Evolutionary conservation across 305 asterid species (phyloP), one percentile per base, ranked within the genome.

Genomic region (Petunia hybrid): DNA sequence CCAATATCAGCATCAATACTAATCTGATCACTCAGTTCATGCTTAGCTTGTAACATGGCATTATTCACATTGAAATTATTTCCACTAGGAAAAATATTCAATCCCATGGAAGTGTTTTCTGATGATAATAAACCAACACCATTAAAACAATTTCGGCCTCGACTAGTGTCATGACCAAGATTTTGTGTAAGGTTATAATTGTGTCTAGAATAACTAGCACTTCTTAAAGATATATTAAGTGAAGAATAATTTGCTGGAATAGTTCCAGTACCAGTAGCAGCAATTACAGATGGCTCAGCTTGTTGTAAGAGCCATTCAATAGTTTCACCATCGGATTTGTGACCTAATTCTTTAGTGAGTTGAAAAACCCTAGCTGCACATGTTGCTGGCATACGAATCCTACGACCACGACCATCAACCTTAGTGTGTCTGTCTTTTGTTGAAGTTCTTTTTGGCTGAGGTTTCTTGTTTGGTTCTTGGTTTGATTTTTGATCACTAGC

Each of bases 351-450:
- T 40, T 82, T 85, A 0, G 96, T 91, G 5, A 92, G 97, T 86
- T 92, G 97, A 61, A 92, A 92, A 81, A 92, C 94, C 84, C 97
- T 87, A 63, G 97, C 97, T 4, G 97, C 97, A 66, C 97, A 92
- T 13, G 90, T 81, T 8, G 93, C 97, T 53, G 97, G 97, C 92
- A 92, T 90, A 6, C 97, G 86, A 78, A 90, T 92, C 77, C 97
- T 77, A 13, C 97, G 81, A n/a, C 97, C 97, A 2, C 96, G 91
- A 61, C 94, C 96, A n/a, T 92, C 97, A 0, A 92, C 97, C 73
- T 92, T 92, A 0, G 94, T 91, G 71, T 92, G 97, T 39, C 95
- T 42, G 53, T 92, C 97, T 42, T 92, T 92, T 5, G 92, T 84
- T 64, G 92, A 41, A 0, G 83, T 8, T 41, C 92, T 82, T 38